phyloP scores from a whole-genome alignment of 2,329 filamentous ascomycete species.

The Alternaria gansuensis region DNA sequence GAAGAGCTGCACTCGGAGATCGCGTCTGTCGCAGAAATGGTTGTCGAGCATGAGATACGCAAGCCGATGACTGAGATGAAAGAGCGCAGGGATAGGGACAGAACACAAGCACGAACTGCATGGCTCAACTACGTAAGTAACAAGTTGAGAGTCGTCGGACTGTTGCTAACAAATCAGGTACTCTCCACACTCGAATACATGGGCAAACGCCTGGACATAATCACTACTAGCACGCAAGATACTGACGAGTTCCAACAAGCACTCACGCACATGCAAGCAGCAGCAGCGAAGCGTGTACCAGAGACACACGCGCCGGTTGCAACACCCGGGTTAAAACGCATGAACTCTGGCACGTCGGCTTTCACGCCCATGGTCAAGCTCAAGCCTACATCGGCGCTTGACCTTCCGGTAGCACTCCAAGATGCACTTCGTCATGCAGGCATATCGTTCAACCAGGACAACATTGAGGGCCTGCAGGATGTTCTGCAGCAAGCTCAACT shows the following conservation, averaged over 20 bases:
- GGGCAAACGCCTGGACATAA: conserved; percentile 45
- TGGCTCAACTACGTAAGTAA: conserved; percentile 56
- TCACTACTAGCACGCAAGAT: conserved; percentile 37
- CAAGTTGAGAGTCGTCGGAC: no score
- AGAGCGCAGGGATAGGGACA: conserved; percentile 49
- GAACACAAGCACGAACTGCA: conserved; percentile 46
- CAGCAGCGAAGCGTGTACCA: conserved; percentile 39
- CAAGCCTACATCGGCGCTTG: conserved; percentile 38
- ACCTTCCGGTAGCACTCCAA: conserved; percentile 45
- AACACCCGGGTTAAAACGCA: conserved; percentile 35
- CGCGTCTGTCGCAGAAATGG: conserved; percentile 74
- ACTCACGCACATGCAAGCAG: conserved; percentile 39
- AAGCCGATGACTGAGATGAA: conserved; percentile 64
- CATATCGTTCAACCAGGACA: conserved; percentile 45
- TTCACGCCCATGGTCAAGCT: conserved; percentile 45
- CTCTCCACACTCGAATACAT: conserved; percentile 56
- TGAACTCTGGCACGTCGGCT: conserved; percentile 37
- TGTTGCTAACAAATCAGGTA: conserved; percentile 39
- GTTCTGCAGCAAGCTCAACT: conserved; percentile 39
- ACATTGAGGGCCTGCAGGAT: conserved; percentile 36
- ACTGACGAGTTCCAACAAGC: conserved; percentile 45
- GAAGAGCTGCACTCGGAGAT: conserved; percentile 76
- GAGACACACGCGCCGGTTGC: conserved; percentile 23
- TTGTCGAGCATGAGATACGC: conserved; percentile 72
- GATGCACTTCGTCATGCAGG: conserved; percentile 49